These are phyloP conservation scores for Phytomonas sp. DNA, from an alignment of 208 protist genomes.

Conservation along the genomic window DNA sequence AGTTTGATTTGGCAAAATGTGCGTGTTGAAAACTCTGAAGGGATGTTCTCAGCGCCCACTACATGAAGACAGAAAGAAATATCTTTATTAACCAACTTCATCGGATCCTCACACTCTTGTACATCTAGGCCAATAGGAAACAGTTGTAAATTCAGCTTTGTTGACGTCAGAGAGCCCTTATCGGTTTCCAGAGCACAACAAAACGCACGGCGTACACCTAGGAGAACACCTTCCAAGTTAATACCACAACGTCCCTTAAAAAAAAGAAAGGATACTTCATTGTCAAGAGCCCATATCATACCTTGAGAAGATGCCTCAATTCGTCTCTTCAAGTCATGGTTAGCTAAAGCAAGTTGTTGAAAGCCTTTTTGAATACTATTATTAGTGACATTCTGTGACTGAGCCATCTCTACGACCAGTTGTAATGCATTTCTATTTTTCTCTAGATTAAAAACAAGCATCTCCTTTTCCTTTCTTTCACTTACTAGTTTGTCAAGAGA, in stretches of 20 bases:
- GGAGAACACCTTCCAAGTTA: constrained; percentile 37
- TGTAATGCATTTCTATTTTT: constrained; percentile 41
- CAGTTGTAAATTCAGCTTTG: constrained; percentile 43
- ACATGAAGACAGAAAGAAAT: constrained; percentile 60
- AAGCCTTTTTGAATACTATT: constrained; percentile 25
- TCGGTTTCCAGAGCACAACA: constrained; percentile 31
- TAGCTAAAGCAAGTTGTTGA: constrained; percentile 36
- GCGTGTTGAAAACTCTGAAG: constrained; percentile 24
- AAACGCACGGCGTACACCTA: constrained; percentile 29
- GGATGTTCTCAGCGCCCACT: constrained; percentile 51
- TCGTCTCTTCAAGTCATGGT: constrained; percentile 43
- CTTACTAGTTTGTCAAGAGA: constrained; percentile 27
- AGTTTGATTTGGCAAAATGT: constrained; percentile 60
- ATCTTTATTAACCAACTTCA: constrained; percentile 30
- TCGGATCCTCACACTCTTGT: constrained; percentile 16
- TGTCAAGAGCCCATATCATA: constrained; percentile 37
- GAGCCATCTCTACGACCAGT: constrained; percentile 22
- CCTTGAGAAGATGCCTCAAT: constrained; percentile 36
- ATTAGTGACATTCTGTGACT: constrained; percentile 20
- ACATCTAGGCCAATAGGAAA: constrained; percentile 31
- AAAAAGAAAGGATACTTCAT: constrained; percentile 34
- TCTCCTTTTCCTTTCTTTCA: not conserved
- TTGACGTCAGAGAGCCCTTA: constrained; percentile 27
- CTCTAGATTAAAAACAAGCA: constrained; percentile 10
- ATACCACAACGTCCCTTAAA: constrained; percentile 59